Base-by-base conservation (phyloP, 2,329 filamentous ascomycete genomes). In the Epichloe sp. region DNA sequence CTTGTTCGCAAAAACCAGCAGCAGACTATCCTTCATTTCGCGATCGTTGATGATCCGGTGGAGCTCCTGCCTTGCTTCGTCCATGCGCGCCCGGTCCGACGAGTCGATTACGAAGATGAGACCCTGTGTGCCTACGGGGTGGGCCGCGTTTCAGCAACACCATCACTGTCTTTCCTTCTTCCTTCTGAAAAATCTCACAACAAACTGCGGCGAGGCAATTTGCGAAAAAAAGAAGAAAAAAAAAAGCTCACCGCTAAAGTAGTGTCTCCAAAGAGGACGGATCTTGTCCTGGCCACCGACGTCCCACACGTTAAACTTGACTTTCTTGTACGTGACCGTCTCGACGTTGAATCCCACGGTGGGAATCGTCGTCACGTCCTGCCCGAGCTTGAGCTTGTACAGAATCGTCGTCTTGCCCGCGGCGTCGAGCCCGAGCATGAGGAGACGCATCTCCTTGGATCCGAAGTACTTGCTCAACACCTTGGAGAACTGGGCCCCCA, bases 271-370 rank as follows among this genome's bases (percentile, higher is more conserved):
- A 55, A 97, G 76, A 56, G 91, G 91, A 59, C 91, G 81, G 65
- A 97, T 97, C 83, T 97, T 97, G 79, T 97, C 91, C 77, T 97
- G 91, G 58, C 91, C 91, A 71, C 91, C 91, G 54, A 97, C 91
- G 75, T 97, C 91, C 91, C 91, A 97, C 57, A 97, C 91, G 64
- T 94, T 97, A 77, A 97, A 97, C 73, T 96, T 94, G 72, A 96
- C 90, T 70, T 97, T 97, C 80, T 96, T 96, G 78, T 95, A 96
- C 60, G 90, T 94, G 63, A 97, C 90, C 4, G 89, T 95, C 78
- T 97, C 91, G 70, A 97, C 93, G 79, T 97, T 97, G 80, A 97
- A 97, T 61, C 91, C 93, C 62, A 98, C 93, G 36, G 93, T 98
- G 45, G 93, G 93, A 66, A 97, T 97, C 49, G 93, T 97, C 55